Base-by-base conservation (phyloP, 2,329 filamentous ascomycete genomes). In the Trichoderma oligosporum region DNA sequence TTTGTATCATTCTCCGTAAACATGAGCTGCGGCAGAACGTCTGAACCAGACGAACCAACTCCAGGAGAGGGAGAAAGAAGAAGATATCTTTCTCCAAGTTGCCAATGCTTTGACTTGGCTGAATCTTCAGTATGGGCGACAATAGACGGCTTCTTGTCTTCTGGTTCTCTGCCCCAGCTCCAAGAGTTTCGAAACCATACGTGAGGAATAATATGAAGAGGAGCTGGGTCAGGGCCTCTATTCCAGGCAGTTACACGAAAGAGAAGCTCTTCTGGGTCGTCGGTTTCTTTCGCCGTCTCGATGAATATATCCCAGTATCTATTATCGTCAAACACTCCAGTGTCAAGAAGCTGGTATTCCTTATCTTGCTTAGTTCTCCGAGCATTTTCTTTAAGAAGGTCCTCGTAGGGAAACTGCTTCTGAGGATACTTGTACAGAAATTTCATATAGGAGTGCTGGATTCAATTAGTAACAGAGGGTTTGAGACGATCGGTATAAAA, bases 1-100 rank as follows among this genome's bases (percentile, higher is more conserved):
- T 97, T 97, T 65, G 89, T 96, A 67, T 97, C 92, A 67, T 97
- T 97, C 66, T 97, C 93, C 1, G 93, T 97, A 74, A 96, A 97
- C 58, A 97, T 78, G 65, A 96, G 77, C 67, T 90, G 78, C 2
- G 94, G 94, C 67, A 91, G 79, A 38, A 97, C 85, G 72, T 97
- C 93, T 31, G 92, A 82, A 31, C 89, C 87, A 61, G 85, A 88
- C 9, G 83, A 77, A 8, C 89, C 91, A 57, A 89, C 84, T 51
- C 92, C 91, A 0, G 93, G 94, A 7, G 93, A 97, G 0, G 94
- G 93, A 1, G 93, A 95, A 59, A 95, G 82, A 60, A 92, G 82
- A 59, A 94, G 80, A 72, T 89, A 96, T 59, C 91, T 84, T 36
- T 94, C 86, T 33, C 93, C 94, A 22, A 97, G 78, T 56, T 84